Evolutionary conservation across 2,329 filamentous ascomycete species (phyloP).

Genomic region (Chrysoporthe austroafricana): DNA sequence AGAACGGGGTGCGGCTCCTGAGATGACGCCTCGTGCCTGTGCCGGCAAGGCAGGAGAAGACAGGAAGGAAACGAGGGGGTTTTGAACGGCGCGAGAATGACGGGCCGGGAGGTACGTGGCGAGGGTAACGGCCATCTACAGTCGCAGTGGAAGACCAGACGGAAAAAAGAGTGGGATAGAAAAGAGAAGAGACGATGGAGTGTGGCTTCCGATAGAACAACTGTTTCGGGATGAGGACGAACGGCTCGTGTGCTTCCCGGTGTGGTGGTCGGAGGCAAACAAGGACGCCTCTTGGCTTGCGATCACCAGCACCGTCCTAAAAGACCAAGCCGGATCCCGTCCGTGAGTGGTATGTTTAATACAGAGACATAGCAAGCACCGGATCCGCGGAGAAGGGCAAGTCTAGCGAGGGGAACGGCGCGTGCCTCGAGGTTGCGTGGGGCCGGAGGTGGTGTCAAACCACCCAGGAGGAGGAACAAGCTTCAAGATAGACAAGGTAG

Average conservation of each 20-base stretch:
- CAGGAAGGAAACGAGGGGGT: constrained; percentile 4
- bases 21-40: background rate
- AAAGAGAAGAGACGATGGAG: constrained; percentile 23
- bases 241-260: constrained; percentile 4
- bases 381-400: constrained; percentile 4
- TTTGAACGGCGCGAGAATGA: constrained; percentile 10
- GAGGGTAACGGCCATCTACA: constrained; percentile 13
- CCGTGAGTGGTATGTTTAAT: constrained; percentile 16
- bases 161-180: constrained; percentile 12
- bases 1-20: background rate
- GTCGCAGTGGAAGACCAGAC: constrained; percentile 7
- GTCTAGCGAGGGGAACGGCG: background rate
- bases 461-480: background rate
- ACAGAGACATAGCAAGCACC: constrained; percentile 17
- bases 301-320: background rate
- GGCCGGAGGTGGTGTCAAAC: constrained; percentile 10
- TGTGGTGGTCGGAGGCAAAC: background rate
- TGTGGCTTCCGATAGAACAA: constrained; percentile 21
- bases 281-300: background rate
- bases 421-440: background rate
- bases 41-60: background rate
- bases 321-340: constrained; percentile 19
- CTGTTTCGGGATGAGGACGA: constrained; percentile 7
- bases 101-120: constrained; percentile 13
- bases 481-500: constrained; percentile 5